phyloP scores from a whole-genome alignment of 805 yeast species.

The Lipomyces yamanashiensis region DNA sequence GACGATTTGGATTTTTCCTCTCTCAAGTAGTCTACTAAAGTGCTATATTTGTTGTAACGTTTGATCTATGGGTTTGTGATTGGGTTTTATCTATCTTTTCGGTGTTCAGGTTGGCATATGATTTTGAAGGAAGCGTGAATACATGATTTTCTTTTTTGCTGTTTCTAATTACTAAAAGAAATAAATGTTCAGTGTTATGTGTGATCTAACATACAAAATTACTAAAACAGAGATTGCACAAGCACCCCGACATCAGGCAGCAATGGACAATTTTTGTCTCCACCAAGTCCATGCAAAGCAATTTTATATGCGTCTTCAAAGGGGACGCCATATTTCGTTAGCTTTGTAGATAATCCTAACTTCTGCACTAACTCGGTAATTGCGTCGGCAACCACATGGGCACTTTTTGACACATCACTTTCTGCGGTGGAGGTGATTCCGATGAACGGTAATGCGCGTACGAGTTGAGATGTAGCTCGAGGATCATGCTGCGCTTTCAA shows the following conservation, averaged over 20 bases:
- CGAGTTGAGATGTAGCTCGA: conserved; percentile 1
- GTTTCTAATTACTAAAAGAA: background rate
- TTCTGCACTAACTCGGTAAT: background rate
- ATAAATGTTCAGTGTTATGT: background rate
- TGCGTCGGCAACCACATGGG: conserved; percentile 5
- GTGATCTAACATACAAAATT: background rate
- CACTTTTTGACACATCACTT: background rate
- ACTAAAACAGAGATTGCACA: background rate
- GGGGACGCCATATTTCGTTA: conserved; percentile 8
- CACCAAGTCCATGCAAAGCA: conserved; percentile 10
- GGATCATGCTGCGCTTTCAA: conserved; percentile 6
- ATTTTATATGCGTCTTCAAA: background rate
- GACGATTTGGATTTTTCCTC: background rate
- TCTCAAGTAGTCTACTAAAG: background rate
- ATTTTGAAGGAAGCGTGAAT: no score
- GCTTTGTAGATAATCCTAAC: conserved; percentile 2
- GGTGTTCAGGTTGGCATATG: background rate
- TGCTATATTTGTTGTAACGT: background rate
- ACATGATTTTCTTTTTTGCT: no score
- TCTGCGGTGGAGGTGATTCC: background rate
- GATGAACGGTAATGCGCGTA: conserved; percentile 10
- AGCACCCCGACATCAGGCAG: background rate
- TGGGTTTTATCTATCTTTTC: background rate
- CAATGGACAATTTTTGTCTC: background rate
- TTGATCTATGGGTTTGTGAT: background rate